Percentiles rank a stretch among this genome's conserved stretches.
These are phyloP conservation scores for Lojkania enalia DNA, from an alignment of 2,329 filamentous ascomycete genomes.

Conservation along the genomic window DNA sequence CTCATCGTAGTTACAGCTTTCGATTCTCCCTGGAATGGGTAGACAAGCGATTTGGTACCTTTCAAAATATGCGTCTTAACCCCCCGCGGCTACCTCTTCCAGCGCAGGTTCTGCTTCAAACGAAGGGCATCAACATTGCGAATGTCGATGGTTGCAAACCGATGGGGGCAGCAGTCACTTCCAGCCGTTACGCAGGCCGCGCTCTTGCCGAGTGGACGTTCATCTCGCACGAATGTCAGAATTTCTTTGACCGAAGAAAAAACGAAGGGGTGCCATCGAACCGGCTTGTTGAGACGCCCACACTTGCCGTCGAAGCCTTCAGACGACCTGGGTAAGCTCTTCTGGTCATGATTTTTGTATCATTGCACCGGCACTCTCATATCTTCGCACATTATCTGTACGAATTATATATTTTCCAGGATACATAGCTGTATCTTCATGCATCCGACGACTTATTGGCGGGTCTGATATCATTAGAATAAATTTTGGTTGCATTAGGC, in stretches of 20 bases:
- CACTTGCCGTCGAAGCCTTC: constrained; percentile 66
- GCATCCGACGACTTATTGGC: too few relatives aligned
- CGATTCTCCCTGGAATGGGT: constrained; percentile 74
- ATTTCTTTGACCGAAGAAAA: constrained; percentile 75
- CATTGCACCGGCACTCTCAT: not conserved
- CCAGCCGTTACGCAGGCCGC: constrained; percentile 67
- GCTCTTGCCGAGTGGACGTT: constrained; percentile 78
- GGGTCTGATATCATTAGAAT: too few relatives aligned
- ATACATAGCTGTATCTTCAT: too few relatives aligned
- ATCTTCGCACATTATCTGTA: not conserved
- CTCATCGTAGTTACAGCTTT: constrained; percentile 66
- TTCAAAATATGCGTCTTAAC: constrained; percentile 65
- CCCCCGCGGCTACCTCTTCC: constrained; percentile 70
- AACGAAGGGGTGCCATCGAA: constrained; percentile 71
- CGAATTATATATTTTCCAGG: not conserved
- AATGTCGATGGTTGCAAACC: constrained; percentile 38
- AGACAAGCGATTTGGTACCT: constrained; percentile 58
- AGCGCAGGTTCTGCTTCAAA: constrained; percentile 67
- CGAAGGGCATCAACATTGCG: constrained; percentile 34
- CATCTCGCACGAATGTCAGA: constrained; percentile 77
- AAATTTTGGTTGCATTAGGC: too few relatives aligned
- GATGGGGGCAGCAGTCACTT: constrained; percentile 40
- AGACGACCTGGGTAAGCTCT: constrained; percentile 47
- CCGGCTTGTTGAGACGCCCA: constrained; percentile 70
- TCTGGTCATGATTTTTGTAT: not conserved